Conservation (phyloP, 1,284 basidiomycete genomes). For the Omphalotus olearius region DNA sequence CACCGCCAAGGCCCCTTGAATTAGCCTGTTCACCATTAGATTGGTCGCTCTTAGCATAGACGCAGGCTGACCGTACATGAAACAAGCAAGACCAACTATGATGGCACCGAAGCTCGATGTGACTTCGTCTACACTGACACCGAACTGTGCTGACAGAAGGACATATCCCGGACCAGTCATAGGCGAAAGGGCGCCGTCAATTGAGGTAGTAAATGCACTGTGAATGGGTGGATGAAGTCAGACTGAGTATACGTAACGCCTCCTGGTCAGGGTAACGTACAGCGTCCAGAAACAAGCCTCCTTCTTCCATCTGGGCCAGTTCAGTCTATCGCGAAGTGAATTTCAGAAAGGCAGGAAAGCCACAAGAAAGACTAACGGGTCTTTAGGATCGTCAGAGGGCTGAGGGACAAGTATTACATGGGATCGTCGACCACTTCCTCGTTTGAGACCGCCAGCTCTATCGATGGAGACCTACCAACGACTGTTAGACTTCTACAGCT, state of each 20-base stretch:
- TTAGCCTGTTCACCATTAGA: slow-evolving; percentile 25
- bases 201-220: slow-evolving; percentile 36
- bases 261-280: slow-evolving; percentile 22
- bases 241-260: no score
- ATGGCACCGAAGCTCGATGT: slow-evolving; percentile 37
- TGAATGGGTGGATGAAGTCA: neutral
- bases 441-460: slow-evolving; percentile 31
- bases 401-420: slow-evolving; percentile 42
- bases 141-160: slow-evolving; percentile 33
- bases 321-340: slow-evolving; percentile 24
- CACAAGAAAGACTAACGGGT: slow-evolving; percentile 28
- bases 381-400: slow-evolving; percentile 39
- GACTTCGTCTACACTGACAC: slow-evolving; percentile 34
- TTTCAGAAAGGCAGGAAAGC: neutral
- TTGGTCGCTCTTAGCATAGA: no score
- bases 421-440: slow-evolving; percentile 33
- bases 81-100: slow-evolving; percentile 34
- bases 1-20: slow-evolving; percentile 36
- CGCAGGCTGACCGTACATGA: slow-evolving; percentile 26
- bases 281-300: slow-evolving; percentile 41
- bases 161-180: slow-evolving; percentile 40
- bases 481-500: slow-evolving; percentile 15
- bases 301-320: slow-evolving; percentile 44
- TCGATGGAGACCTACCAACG: slow-evolving; percentile 21
- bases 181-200: slow-evolving; percentile 39